These are phyloP conservation scores for Escallonia rubra DNA, from an alignment of 129 eudicot species.

Conservation along the genomic window DNA sequence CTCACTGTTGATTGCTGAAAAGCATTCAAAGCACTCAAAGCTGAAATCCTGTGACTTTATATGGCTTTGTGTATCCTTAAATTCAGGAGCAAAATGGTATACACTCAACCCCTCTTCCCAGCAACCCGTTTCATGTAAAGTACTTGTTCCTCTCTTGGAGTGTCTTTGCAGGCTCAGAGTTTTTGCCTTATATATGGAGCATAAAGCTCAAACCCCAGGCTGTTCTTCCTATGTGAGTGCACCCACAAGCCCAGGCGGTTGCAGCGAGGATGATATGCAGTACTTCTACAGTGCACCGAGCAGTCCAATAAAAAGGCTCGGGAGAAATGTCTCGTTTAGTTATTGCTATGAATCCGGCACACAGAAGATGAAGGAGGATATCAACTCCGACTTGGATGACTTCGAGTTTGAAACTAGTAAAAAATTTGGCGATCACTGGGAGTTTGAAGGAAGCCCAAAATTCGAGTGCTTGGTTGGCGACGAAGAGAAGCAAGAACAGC, in stretches of 20 bases:
- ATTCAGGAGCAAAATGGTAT: conserved; percentile 32
- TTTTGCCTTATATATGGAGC: conserved; percentile 15
- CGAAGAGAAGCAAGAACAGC: conserved; percentile 7
- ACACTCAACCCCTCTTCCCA: conserved; percentile 27
- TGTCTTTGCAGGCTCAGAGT: conserved; percentile 10
- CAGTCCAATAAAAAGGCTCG: conserved; percentile 32
- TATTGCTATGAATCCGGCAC: conserved; percentile 10
- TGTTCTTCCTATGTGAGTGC: conserved; percentile 50
- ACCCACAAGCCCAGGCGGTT: conserved; percentile 41
- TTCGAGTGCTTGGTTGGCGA: not conserved
- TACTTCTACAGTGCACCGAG: conserved; percentile 45
- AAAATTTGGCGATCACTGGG: conserved; percentile 15
- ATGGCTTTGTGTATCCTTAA: conserved; percentile 34
- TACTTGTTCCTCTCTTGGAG: not conserved
- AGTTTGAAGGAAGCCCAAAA: conserved; percentile 7
- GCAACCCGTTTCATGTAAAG: conserved; percentile 9
- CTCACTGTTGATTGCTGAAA: conserved; percentile 24
- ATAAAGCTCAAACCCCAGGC: conserved; percentile 20
- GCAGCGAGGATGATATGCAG: conserved; percentile 18
- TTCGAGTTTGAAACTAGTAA: conserved; percentile 56
- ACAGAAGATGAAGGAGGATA: not conserved
- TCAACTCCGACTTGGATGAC: conserved; percentile 13
- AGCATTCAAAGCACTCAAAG: conserved; percentile 28
- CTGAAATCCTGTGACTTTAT: conserved; percentile 28
- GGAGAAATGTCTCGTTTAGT: not conserved